Evolutionary conservation across 331 rosid species (phyloP), one percentile per base, ranked within the genome.

Genomic region (Arachis monticola): DNA sequence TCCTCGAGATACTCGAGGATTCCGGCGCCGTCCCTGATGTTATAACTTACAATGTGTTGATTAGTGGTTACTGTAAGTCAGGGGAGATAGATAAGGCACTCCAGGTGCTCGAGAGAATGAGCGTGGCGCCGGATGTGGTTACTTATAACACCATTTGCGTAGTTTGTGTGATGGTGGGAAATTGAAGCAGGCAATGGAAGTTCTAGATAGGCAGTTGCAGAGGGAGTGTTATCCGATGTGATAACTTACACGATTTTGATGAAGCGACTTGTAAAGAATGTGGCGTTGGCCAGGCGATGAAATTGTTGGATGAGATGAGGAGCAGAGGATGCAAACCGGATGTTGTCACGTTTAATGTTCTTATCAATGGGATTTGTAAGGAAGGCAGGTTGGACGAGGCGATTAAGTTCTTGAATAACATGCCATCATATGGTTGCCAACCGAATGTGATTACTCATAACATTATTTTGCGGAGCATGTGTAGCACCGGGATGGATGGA

Each of bases 401-500:
- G 3, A 89, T 93, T 60, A 50, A 79, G 56, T 87, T 93, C 64
- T 83, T 89, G 79, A 79, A 79, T 45, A 44, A 68, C 72, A 87
- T 93, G 92, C 59, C 88, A 1, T 79, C 85, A 0, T 82, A 84
- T 77, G 97, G 96, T 52, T 87, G 90, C 78, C 86, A 87, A 46
- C 96, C 98, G 3, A 80, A 93, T 82, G 96, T 86, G 42, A 86
- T 93, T 14, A 86, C 97, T 1, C 89, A 93, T 75, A 93, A 87
- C 35, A 93, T 90, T 59, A 78, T 93, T 58, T 62, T 91, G 87
- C 90, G 97, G 35, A 93, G 97, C 71, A 80, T 93, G 92, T 93
- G 97, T 74, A 88, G 97, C 73, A 91, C 93, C 0, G 93, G 92
- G 97, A 83, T 93, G 97, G 97, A 83, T 80, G 96, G 97, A 91